Base-by-base conservation (phyloP, 495 filamentous ascomycete species). In the Penicillium tannophilum region DNA sequence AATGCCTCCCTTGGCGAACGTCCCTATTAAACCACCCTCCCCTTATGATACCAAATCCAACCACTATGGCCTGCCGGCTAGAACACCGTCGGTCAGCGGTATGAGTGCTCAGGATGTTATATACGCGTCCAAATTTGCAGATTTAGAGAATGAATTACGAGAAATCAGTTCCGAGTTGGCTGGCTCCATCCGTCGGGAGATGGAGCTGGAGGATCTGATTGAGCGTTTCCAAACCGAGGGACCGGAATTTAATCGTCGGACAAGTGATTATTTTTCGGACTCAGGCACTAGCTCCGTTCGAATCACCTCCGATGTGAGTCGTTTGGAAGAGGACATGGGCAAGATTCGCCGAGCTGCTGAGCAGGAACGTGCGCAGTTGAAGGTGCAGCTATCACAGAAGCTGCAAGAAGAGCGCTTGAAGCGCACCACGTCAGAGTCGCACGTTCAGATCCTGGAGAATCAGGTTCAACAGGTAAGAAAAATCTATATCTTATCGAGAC, bases 261-360 rank as follows among this genome's bases (percentile, higher is more conserved):
- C 92, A 4, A 98, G 94, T 71, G 94, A 98, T 72, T 98, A 98
- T 74, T 98, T 93, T 69, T 98, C 94, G 0, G 94, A 98, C 69
- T 95, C 92, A 1, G 94, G 95, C 46, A 88, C 89, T 47, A 93
- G 91, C 70, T 92, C 93, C 4, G 83, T 89, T 53, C 86, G 91
- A 64, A 91, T 88, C 75, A 64, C 83, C 12, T 79, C 84, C 30
- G 85, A 89, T 55, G 58, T 62, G 62, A 82, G 82, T 14, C 53
- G 41, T 16, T 87, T 86, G 53, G 77, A 87, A 33, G 91, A 97
- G 67, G 92, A 97, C 72, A 76, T 97, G 47, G 91, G 96, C 60
- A 89, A 86, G 68, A 78, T 92, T 56, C 87, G 90, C 58, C 85
- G 94, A 55, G 85, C 87, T 58, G 88, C 88, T 0, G 93, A 98